Percentiles rank a stretch among this genome's conserved stretches.
phyloP scores from a whole-genome alignment of 2,329 filamentous ascomycete species.

The Plectosphaerella sp. region DNA sequence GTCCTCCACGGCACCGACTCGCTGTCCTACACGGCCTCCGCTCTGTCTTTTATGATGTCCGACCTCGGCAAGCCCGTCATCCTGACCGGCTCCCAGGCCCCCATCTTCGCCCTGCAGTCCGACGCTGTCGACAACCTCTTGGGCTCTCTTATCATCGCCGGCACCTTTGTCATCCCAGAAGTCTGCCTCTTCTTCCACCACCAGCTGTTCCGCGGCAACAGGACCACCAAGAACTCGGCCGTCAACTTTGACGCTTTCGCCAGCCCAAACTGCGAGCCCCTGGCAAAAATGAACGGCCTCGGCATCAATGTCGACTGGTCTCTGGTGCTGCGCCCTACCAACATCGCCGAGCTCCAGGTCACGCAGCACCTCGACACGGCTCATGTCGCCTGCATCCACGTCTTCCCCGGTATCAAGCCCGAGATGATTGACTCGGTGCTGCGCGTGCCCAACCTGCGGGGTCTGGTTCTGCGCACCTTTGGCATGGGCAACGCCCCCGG shows the following conservation, averaged over 20 bases:
- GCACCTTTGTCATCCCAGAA: slow-evolving; percentile 88
- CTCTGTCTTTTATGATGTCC: slow-evolving; percentile 88
- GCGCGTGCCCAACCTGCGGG: slow-evolving; percentile 68
- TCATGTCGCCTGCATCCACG: slow-evolving; percentile 84
- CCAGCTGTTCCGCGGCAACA: slow-evolving; percentile 82
- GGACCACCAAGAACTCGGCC: slow-evolving; percentile 82
- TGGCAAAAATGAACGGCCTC: slow-evolving; percentile 77
- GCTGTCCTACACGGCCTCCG: slow-evolving; percentile 82
- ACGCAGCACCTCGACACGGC: slow-evolving; percentile 74
- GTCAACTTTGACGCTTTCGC: slow-evolving; percentile 84
- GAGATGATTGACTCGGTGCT: slow-evolving; percentile 88
- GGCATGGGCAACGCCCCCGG: slow-evolving; percentile 89
- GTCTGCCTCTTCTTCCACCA: slow-evolving; percentile 94
- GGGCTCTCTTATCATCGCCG: slow-evolving; percentile 82
- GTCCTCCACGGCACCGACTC: slow-evolving; percentile 90
- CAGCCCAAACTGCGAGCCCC: slow-evolving; percentile 77
- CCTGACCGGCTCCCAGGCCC: slow-evolving; percentile 76
- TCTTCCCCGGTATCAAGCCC: slow-evolving; percentile 91
- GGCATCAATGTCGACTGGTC: slow-evolving; percentile 80
- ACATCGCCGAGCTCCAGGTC: slow-evolving; percentile 69
- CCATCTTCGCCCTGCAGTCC: slow-evolving; percentile 85
- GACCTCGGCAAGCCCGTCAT: slow-evolving; percentile 90
- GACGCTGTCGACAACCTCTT: slow-evolving; percentile 90
- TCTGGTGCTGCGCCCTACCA: slow-evolving; percentile 68
- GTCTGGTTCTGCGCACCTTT: slow-evolving; percentile 86